These are phyloP conservation scores for Mimosa pudica DNA, from an alignment of 306 rosid genomes.

Conservation along the genomic window DNA sequence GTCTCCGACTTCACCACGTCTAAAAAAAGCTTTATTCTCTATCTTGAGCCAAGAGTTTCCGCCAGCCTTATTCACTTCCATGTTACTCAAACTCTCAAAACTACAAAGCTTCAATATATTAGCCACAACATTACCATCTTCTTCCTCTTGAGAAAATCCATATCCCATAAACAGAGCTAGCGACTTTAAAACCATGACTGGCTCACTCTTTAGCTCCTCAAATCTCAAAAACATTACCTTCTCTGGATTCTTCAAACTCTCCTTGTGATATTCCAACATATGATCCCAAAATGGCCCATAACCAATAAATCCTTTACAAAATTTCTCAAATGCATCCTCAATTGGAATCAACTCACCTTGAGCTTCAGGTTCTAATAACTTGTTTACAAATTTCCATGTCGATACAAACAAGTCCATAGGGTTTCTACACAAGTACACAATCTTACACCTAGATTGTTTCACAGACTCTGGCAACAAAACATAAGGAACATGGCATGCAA, in stretches of 20 bases:
- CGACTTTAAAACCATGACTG: neutral
- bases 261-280: slow-evolving; percentile 3
- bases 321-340: slow-evolving; percentile 23
- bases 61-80: slow-evolving; percentile 47
- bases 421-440: slow-evolving; percentile 45
- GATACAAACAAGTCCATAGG: slow-evolving; percentile 49
- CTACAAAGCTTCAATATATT: slow-evolving; percentile 40
- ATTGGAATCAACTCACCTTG: slow-evolving; percentile 9
- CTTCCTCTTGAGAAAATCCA: slow-evolving; percentile 27
- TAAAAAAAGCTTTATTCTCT: slow-evolving; percentile 32
- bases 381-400: slow-evolving; percentile 9
- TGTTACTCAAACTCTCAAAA: slow-evolving; percentile 41
- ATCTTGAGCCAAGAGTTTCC: slow-evolving; percentile 23
- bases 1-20: slow-evolving; percentile 41
- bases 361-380: slow-evolving; percentile 1
- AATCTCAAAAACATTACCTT: slow-evolving; percentile 21
- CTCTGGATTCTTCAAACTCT: neutral
- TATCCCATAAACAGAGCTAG: slow-evolving; percentile 20
- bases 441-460: slow-evolving; percentile 31
- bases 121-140: slow-evolving; percentile 30
- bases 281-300: slow-evolving; percentile 26
- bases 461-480: slow-evolving; percentile 27
- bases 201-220: slow-evolving; percentile 21
- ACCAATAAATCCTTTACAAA: slow-evolving; percentile 1
- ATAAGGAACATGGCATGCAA: slow-evolving; percentile 4